Conservation (phyloP, 2,329 filamentous ascomycete species). For the Verticillium zaregamsianum region DNA sequence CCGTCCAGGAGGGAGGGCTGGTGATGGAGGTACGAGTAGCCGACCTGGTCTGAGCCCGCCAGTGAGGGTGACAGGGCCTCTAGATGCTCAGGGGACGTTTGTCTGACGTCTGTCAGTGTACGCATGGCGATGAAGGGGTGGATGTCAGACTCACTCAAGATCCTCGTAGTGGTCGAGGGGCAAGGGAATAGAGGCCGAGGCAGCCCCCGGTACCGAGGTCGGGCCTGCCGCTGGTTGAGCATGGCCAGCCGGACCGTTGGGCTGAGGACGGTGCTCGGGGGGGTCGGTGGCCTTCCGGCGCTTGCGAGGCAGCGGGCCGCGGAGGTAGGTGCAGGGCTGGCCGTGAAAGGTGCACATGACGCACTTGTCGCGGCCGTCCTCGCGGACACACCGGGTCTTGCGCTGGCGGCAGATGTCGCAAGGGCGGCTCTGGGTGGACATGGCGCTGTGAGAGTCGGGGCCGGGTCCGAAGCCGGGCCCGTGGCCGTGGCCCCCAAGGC, state of each 20-base stretch:
- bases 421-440: constrained; percentile 30
- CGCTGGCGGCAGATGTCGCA: constrained; percentile 62
- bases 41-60: constrained; percentile 10
- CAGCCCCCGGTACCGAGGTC: constrained; percentile 6
- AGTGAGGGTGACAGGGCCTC: constrained; percentile 12
- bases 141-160: constrained; percentile 9
- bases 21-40: constrained; percentile 6
- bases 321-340: constrained; percentile 61
- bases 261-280: constrained; percentile 13
- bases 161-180: constrained; percentile 13
- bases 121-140: not conserved
- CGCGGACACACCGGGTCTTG: constrained; percentile 62
- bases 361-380: constrained; percentile 54
- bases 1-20: constrained; percentile 27
- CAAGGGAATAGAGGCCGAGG: not conserved
- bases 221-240: constrained; percentile 1
- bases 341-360: constrained; percentile 64
- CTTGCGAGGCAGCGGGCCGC: constrained; percentile 27
- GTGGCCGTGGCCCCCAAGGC: not conserved
- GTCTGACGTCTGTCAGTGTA: not conserved
- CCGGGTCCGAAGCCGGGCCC: not conserved
- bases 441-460: not conserved
- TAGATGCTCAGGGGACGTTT: constrained; percentile 12
- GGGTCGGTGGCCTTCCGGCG: constrained; percentile 19
- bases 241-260: constrained; percentile 6